Evolutionary conservation across 129 eudicot species (phyloP).

Genomic region (Flaveria linearis): DNA sequence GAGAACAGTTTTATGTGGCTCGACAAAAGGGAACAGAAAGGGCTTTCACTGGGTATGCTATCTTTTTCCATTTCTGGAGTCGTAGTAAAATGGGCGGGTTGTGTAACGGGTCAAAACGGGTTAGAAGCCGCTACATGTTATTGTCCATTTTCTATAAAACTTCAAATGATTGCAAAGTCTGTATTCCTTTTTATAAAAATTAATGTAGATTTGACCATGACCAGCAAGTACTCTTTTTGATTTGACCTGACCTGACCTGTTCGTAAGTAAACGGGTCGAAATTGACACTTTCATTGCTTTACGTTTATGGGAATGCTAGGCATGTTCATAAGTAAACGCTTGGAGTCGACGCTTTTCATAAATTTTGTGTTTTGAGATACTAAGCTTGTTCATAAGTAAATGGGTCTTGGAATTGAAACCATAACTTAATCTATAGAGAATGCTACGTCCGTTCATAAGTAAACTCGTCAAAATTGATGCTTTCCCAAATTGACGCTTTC

Average conservation of each 20-base stretch:
- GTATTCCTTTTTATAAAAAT: too few species aligned
- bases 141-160: too few species aligned
- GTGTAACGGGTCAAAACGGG: background rate
- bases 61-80: background rate
- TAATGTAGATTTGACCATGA: too few species aligned
- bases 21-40: constrained; percentile 94
- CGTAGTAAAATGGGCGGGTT: background rate
- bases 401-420: too few species aligned
- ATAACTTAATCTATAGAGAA: too few species aligned
- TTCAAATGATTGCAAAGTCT: too few species aligned
- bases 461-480: too few species aligned
- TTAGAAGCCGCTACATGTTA: too few species aligned
- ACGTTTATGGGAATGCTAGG: background rate
- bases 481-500: too few species aligned
- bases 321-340: background rate
- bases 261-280: background rate
- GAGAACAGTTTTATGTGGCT: constrained; percentile 71
- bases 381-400: constrained; percentile 31
- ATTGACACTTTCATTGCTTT: background rate
- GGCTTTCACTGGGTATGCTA: constrained; percentile 81
- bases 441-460: too few species aligned
- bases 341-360: background rate
- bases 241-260: too few species aligned
- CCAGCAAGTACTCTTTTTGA: too few species aligned
- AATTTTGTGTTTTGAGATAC: constrained; percentile 48